Evolutionary conservation across 208 protist species (phyloP).

Genomic region (Vickermania ingenoplastis): DNA sequence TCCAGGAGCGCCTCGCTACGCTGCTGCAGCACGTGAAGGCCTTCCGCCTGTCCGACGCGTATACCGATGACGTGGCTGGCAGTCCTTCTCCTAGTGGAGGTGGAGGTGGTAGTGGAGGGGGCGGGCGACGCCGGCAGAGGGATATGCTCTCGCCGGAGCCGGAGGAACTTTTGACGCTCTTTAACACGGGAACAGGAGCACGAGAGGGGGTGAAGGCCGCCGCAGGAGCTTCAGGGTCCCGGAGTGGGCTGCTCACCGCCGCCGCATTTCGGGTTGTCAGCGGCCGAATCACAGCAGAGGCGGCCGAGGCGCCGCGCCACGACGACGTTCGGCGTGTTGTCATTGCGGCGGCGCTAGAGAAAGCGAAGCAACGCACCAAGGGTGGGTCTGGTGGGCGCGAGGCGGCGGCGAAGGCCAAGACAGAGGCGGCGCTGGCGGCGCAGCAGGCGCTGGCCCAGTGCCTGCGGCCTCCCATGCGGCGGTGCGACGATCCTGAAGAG

Average conservation of each 20-base stretch:
- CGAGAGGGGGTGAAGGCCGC: too few species aligned
- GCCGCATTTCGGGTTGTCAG: not conserved
- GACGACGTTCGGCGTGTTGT: not conserved
- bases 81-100: too few species aligned
- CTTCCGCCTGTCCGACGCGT: not conserved
- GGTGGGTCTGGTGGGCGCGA: too few species aligned
- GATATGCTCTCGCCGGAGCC: not conserved
- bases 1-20: not conserved
- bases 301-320: not conserved
- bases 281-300: not conserved
- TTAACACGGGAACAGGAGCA: not conserved
- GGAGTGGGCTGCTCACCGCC: not conserved
- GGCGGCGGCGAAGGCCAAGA: not conserved
- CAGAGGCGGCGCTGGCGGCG: not conserved
- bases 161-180: not conserved
- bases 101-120: too few species aligned
- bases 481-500: constrained; percentile 5
- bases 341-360: not conserved
- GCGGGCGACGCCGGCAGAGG: not conserved
- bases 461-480: not conserved
- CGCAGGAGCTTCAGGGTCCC: too few species aligned
- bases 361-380: too few species aligned
- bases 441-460: not conserved
- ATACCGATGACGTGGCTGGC: too few species aligned
- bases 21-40: not conserved